Conservation (phyloP, 75 land plant species). For the Chamaecyparis obtusa region DNA sequence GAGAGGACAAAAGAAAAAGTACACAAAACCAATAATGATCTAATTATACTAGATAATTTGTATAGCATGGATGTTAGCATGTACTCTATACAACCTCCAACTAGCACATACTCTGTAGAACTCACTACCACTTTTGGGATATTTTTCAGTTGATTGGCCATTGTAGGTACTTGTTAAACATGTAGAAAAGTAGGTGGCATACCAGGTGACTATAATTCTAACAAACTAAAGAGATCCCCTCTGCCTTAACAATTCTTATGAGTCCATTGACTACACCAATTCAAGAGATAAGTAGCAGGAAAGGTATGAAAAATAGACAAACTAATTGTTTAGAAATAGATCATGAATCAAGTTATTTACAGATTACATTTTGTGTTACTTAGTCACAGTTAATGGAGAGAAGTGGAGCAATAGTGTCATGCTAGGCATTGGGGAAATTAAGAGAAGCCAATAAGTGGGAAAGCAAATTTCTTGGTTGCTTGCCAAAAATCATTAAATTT, state of each 20-base stretch:
- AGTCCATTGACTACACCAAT: not conserved
- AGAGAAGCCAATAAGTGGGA: too few relatives aligned
- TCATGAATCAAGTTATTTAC: too few relatives aligned
- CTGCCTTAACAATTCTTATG: not conserved
- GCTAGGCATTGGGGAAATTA: too few relatives aligned
- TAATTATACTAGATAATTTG: too few relatives aligned
- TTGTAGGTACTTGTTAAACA: not conserved
- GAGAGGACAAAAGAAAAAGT: too few relatives aligned
- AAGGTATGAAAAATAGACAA: not conserved
- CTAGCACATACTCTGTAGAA: not conserved
- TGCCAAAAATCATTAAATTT: not conserved
- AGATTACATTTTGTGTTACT: not conserved
- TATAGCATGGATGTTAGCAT: too few relatives aligned
- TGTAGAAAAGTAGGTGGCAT: not conserved
- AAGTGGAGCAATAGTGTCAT: too few relatives aligned
- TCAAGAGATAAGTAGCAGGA: not conserved
- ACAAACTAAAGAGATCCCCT: not conserved
- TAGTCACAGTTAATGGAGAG: too few relatives aligned
- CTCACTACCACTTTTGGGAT: not conserved
- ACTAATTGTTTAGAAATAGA: not conserved
- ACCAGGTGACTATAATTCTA: not conserved
- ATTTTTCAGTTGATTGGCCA: not conserved
- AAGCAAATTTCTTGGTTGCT: too few relatives aligned
- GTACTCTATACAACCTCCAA: too few relatives aligned
- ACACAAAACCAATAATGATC: too few relatives aligned